These are phyloP conservation scores for Flagelloscypha sp. DNA, from an alignment of 768 basidiomycete genomes.

Conservation along the genomic window DNA sequence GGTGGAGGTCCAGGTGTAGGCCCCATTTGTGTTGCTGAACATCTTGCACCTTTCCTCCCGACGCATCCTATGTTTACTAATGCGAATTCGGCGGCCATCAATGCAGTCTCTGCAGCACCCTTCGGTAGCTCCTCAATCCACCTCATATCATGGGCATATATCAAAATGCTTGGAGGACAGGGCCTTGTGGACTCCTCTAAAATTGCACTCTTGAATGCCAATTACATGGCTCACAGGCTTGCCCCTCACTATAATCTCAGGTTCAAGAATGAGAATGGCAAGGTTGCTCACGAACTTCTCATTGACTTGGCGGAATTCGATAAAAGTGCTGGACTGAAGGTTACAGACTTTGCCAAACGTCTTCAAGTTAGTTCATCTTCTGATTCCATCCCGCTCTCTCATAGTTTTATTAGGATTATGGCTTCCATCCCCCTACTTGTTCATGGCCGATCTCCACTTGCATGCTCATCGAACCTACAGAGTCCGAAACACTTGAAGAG, in stretches of 20 bases:
- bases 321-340: constrained; percentile 81
- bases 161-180: constrained; percentile 97
- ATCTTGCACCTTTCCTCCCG: constrained; percentile 92
- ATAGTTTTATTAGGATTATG: constrained; percentile 56
- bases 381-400: not conserved
- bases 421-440: constrained; percentile 95
- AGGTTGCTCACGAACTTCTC: constrained; percentile 92
- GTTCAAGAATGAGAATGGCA: constrained; percentile 84
- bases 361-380: constrained; percentile 52
- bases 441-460: constrained; percentile 97
- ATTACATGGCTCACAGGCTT: constrained; percentile 92
- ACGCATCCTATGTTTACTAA: constrained; percentile 68
- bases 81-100: constrained; percentile 65
- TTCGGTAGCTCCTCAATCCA: constrained; percentile 94
- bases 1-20: constrained; percentile 97
- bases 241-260: constrained; percentile 77
- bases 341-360: constrained; percentile 94
- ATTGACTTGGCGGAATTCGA: constrained; percentile 96
- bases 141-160: constrained; percentile 97
- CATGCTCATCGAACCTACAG: constrained; percentile 97
- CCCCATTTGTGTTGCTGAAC: constrained; percentile 90
- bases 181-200: constrained; percentile 83
- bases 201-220: constrained; percentile 86
- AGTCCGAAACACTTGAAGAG: constrained; percentile 90
- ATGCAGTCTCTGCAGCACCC: constrained; percentile 85